Base-by-base conservation (phyloP, 2,329 filamentous ascomycete genomes). In the Diaporthe nobilis region DNA sequence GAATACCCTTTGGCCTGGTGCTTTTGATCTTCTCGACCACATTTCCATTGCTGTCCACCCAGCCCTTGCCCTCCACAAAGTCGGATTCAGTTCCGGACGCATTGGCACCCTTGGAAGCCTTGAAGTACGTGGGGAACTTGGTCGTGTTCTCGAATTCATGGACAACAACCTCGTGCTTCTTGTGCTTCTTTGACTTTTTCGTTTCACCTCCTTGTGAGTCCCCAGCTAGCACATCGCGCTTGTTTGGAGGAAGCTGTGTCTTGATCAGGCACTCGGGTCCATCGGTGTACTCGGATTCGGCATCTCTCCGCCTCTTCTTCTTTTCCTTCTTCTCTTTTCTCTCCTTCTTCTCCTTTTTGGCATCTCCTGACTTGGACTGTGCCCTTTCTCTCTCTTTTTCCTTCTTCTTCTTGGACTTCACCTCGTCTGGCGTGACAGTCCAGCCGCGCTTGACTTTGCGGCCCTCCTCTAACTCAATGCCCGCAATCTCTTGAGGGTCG, bases 61-160 rank as follows among this genome's bases (percentile, higher is more conserved):
- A 98, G 1, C 96, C 96, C 80, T 94, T 93, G 31, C 94, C 95
- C 72, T 98, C 93, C 55, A 97, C 90, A 82, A 93, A 98, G 10
- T 72, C 31, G 8, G 31, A 67, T 74, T 93, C 92, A 3, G 88
- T 83, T 53, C 87, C n/a, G 87, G 82, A 63, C 88, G 53, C 37
- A 47, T 68, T 87, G 22, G 83, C 82, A 13, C 83, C 84, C 2
- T 85, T 84, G 1, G 84, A 85, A 1, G 85, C 82, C 82, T 94
- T 95, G 75, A 98, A 84, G 82, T 98, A 98, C 6, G 91, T 94
- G 0, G 95, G 94, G 78, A 95, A 93, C 80, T 95, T 96, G 51
- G 91, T 92, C 10, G 94, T 95, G 82, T 95, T 95, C 79, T 94
- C 91, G 82, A 98, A 98, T 82, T 99, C 97, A 83, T 98, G 96